Percentiles rank a stretch among this genome's conserved stretches.
Conservation (phyloP, 768 basidiomycete species). For the Hortiboletus flavorubellus region DNA sequence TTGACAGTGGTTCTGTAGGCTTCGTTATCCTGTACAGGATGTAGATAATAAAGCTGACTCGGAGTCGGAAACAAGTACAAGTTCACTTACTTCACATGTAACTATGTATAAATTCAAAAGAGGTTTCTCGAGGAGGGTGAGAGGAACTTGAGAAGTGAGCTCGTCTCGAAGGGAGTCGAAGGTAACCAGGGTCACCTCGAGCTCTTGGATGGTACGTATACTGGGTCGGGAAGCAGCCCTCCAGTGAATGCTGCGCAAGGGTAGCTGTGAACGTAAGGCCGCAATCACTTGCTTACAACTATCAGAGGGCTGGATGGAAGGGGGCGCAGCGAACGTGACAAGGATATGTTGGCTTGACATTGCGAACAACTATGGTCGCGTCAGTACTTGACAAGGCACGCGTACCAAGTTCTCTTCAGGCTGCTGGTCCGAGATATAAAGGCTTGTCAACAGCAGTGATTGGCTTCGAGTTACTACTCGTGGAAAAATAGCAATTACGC, state of each 20-base stretch:
- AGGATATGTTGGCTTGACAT: constrained; percentile 53
- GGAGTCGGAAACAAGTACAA: not conserved
- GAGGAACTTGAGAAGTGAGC: constrained; percentile 69
- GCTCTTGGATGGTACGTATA: constrained; percentile 83
- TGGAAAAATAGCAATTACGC: constrained; percentile 10
- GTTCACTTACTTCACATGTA: constrained; percentile 74
- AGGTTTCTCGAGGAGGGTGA: constrained; percentile 80
- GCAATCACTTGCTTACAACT: constrained; percentile 69
- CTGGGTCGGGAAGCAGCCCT: constrained; percentile 68
- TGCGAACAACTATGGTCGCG: not conserved
- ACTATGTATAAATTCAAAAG: constrained; percentile 84
- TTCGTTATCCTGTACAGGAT: constrained; percentile 51
- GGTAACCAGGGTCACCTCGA: constrained; percentile 71
- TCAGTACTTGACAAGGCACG: not conserved
- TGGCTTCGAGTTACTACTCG: not conserved
- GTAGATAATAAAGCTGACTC: constrained; percentile 8
- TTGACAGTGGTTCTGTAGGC: constrained; percentile 73
- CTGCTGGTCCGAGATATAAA: not conserved
- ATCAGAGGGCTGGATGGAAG: constrained; percentile 61
- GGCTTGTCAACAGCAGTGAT: not conserved
- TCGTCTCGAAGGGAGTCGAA: constrained; percentile 71
- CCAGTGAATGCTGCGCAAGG: constrained; percentile 92
- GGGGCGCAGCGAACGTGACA: constrained; percentile 65
- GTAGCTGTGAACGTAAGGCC: constrained; percentile 68
- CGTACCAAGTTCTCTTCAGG: not conserved